Percentiles rank a stretch among this genome's conserved stretches.
These are phyloP conservation scores for Geoglossum glabrum DNA, from an alignment of 495 filamentous ascomycete species.

Conservation along the genomic window DNA sequence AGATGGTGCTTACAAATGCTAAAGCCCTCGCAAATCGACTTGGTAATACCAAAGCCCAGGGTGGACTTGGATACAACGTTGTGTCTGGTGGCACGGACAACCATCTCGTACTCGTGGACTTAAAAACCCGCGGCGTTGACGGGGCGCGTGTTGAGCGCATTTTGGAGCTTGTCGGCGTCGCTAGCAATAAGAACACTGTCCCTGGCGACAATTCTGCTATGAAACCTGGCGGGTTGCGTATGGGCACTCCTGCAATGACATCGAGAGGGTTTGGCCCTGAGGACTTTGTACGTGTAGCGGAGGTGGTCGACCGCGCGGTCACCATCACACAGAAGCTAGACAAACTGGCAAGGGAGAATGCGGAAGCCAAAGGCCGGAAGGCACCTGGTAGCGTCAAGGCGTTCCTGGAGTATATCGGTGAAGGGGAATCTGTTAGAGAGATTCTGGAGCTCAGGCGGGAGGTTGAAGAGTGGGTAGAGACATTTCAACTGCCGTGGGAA, in stretches of 20 bases:
- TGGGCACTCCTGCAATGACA: constrained; percentile 95
- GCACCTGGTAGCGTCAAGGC: constrained; percentile 61
- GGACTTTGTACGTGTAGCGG: constrained; percentile 78
- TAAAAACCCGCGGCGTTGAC: constrained; percentile 78
- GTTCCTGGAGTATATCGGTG: constrained; percentile 64
- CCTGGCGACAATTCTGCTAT: constrained; percentile 87
- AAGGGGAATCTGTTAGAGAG: constrained; percentile 66
- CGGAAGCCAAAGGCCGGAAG: constrained; percentile 58
- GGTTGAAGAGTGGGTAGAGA: constrained; percentile 90
- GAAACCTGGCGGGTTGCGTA: constrained; percentile 74
- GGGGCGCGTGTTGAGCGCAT: constrained; percentile 89
- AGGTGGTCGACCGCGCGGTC: constrained; percentile 84
- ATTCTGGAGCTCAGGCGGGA: constrained; percentile 73
- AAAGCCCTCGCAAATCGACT: constrained; percentile 63
- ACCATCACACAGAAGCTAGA: constrained; percentile 67
- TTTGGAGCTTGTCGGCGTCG: constrained; percentile 82
- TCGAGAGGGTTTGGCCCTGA: constrained; percentile 73
- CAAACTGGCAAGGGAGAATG: constrained; percentile 56
- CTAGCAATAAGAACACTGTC: constrained; percentile 97
- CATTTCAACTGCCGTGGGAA: constrained; percentile 74
- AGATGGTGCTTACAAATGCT: constrained; percentile 70
- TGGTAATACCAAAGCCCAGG: constrained; percentile 48
- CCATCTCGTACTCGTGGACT: constrained; percentile 85
- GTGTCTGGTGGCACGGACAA: constrained; percentile 93
- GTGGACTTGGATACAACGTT: constrained; percentile 70